These are phyloP conservation scores for Termitomyces sp. DNA, from an alignment of 1,284 basidiomycete genomes.

Conservation along the genomic window DNA sequence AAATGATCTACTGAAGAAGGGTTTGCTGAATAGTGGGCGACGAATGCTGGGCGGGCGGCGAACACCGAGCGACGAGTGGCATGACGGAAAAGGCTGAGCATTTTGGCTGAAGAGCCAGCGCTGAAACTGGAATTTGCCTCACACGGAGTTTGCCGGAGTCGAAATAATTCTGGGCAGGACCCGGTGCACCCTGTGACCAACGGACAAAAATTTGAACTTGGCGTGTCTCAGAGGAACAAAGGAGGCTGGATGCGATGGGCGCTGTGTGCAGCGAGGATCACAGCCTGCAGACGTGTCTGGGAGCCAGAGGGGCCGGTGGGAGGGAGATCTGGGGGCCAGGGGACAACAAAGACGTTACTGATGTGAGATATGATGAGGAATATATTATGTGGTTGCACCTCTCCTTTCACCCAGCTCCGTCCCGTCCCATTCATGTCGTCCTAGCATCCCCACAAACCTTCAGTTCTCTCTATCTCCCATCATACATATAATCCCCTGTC, in stretches of 20 bases:
- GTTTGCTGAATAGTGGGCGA: constrained; percentile 10
- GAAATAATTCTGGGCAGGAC: constrained; percentile 11
- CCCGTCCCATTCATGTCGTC: constrained; percentile 32
- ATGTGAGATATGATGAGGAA: constrained; percentile 17
- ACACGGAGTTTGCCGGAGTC: constrained; percentile 21
- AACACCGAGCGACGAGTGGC: constrained; percentile 8
- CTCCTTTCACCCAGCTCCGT: constrained; percentile 13
- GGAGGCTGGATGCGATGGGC: not conserved
- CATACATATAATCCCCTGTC: constrained; percentile 13
- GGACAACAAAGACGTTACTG: constrained; percentile 6
- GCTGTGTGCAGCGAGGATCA: not conserved
- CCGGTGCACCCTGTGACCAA: constrained; percentile 21
- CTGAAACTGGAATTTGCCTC: not conserved
- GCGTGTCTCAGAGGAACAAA: constrained; percentile 11
- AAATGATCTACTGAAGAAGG: too few species aligned
- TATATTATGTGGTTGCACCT: constrained; percentile 3
- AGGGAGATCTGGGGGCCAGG: not conserved
- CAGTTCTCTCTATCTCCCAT: too few species aligned
- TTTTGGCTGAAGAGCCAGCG: not conserved
- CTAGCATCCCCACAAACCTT: constrained; percentile 28
- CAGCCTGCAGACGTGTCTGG: not conserved
- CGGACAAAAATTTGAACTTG: not conserved
- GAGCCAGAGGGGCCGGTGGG: not conserved
- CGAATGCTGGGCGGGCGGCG: constrained; percentile 1
- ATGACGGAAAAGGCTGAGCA: constrained; percentile 17